Evolutionary conservation across 75 land plant genomes (phyloP).

Genomic region (Sequoiadendron giganteum): DNA sequence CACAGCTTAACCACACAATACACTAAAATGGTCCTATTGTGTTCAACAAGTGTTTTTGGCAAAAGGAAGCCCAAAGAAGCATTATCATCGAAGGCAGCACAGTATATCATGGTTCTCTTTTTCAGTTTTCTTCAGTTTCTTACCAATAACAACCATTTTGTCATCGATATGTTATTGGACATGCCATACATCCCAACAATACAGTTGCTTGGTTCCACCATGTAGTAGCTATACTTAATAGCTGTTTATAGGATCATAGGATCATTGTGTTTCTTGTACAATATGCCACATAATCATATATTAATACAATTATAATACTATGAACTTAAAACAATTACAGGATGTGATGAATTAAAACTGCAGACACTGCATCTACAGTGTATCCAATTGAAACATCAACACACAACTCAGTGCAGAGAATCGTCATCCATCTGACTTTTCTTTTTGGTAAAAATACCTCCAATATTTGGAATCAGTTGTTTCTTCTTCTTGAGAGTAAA

Average conservation of each 20-base stretch:
- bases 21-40: neutral
- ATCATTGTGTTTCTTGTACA: neutral
- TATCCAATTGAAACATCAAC: neutral
- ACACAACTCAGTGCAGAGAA: constrained; percentile 16
- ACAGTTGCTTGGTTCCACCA: constrained; percentile 5
- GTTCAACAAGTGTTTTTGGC: neutral
- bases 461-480: constrained; percentile 38
- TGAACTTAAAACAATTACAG: neutral
- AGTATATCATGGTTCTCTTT: neutral
- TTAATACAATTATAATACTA: neutral
- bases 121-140: constrained; percentile 1
- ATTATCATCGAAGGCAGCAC: neutral
- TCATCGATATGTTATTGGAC: neutral
- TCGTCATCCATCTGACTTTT: constrained; percentile 54
- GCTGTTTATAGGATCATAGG: neutral
- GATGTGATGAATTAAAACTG: neutral
- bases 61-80: neutral
- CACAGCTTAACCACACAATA: neutral
- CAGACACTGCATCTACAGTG: neutral
- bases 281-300: neutral
- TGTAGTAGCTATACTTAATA: neutral
- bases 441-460: constrained; percentile 53
- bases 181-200: constrained; percentile 1
- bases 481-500: constrained; percentile 31
- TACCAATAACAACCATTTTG: neutral